Evolutionary conservation across 2,329 filamentous ascomycete genomes (phyloP).

Genomic region (Bipolaris sorokiniana): DNA sequence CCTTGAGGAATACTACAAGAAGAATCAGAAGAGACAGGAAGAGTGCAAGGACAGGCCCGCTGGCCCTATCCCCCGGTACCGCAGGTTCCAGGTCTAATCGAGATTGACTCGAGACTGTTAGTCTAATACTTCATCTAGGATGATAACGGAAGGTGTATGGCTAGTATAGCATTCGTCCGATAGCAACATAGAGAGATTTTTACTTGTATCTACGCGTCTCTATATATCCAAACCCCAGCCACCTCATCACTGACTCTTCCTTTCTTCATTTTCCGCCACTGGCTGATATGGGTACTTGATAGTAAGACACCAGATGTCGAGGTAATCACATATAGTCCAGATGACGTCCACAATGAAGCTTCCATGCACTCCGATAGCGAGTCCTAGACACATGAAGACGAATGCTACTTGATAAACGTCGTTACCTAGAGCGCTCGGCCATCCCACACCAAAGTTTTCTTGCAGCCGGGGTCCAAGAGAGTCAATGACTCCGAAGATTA

Average conservation of each 20-base stretch:
- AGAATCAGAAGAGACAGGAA: neutral
- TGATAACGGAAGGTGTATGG: neutral
- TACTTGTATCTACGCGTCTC: neutral
- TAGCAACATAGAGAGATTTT: too few relatives aligned
- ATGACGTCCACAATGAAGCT: slow-evolving; percentile 98
- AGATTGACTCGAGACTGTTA: neutral
- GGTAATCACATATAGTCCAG: slow-evolving; percentile 94
- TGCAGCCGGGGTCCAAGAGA: slow-evolving; percentile 73
- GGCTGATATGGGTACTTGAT: slow-evolving; percentile 80
- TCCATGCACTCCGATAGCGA: slow-evolving; percentile 88
- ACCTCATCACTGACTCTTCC: slow-evolving; percentile 31
- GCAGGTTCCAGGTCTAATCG: neutral
- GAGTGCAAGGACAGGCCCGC: neutral
- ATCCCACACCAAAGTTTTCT: slow-evolving; percentile 54
- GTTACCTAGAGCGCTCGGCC: slow-evolving; percentile 54
- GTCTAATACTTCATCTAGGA: too few relatives aligned
- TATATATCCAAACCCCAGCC: neutral
- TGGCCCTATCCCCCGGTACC: neutral
- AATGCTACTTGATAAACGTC: slow-evolving; percentile 90
- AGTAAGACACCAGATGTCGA: slow-evolving; percentile 97
- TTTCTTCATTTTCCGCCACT: slow-evolving; percentile 39
- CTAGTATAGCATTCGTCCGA: too few relatives aligned
- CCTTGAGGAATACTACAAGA: slow-evolving; percentile 35
- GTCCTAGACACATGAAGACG: slow-evolving; percentile 84
- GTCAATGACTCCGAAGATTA: slow-evolving; percentile 80